phyloP scores from a whole-genome alignment of 2,329 filamentous ascomycete species.

The Remersonia thermophila region DNA sequence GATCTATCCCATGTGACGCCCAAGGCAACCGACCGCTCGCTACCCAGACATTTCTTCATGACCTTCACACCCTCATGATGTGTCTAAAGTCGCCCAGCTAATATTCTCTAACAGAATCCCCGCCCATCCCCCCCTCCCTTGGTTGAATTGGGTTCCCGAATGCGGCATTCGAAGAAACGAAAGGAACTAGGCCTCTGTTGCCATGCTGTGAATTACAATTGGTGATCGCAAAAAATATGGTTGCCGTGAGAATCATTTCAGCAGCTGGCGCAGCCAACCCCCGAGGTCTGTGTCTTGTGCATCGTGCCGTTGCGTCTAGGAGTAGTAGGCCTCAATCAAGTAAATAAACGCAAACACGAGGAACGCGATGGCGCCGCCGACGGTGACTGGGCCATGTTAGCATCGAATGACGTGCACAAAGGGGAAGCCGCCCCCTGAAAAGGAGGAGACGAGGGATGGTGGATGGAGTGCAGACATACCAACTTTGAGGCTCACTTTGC shows the following conservation, averaged over 20 bases:
- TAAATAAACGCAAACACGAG: constrained; percentile 88
- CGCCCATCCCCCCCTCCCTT: no score
- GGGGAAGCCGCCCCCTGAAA: no score
- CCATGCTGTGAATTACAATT: constrained; percentile 13
- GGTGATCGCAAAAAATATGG: constrained; percentile 5
- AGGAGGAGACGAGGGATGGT: no score
- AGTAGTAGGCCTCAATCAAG: constrained; percentile 63
- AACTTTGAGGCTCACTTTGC: constrained; percentile 86
- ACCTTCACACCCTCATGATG: no score
- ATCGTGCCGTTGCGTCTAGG: constrained; percentile 20
- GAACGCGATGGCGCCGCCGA: constrained; percentile 85
- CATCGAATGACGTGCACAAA: not conserved
- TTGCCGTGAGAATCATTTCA: not conserved
- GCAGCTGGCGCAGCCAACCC: constrained; percentile 11
- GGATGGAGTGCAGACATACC: constrained; percentile 67
- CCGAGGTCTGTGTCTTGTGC: not conserved
- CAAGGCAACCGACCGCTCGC: no score
- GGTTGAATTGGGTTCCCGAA: no score
- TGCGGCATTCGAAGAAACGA: no score
- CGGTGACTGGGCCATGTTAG: constrained; percentile 53
- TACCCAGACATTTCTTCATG: not conserved
- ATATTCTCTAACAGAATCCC: no score
- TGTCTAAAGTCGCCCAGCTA: no score
- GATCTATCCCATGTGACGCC: no score
- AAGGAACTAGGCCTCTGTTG: no score